phyloP scores from a whole-genome alignment of 192 early-diverging fungal species.

The Allomyces macrogynus region DNA sequence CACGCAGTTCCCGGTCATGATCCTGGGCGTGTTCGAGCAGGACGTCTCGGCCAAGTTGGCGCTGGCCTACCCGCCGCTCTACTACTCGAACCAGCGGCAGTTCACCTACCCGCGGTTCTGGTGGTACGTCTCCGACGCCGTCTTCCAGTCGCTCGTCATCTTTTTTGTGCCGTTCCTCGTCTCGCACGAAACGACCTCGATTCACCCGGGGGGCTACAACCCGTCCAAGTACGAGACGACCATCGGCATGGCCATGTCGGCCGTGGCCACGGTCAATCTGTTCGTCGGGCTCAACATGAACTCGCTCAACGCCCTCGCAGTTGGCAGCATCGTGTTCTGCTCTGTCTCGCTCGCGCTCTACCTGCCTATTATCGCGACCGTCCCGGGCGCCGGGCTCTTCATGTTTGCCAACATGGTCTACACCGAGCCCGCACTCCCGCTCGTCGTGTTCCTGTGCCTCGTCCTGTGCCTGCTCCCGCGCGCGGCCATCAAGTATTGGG shows the following conservation, averaged over 20 bases:
- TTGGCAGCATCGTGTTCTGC: constrained; percentile 22
- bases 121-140: constrained; percentile 43
- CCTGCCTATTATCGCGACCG: constrained; percentile 39
- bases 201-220: constrained; percentile 6
- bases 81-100: constrained; percentile 44
- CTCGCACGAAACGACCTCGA: constrained; percentile 6
- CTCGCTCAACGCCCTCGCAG: constrained; percentile 54
- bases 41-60: constrained; percentile 50
- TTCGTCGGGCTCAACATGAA: constrained; percentile 53
- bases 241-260: constrained; percentile 50
- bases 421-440: constrained; percentile 44
- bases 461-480: constrained; percentile 54
- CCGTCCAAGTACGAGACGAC: constrained; percentile 35
- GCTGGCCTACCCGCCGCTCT: constrained; percentile 54
- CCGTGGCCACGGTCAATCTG: constrained; percentile 54
- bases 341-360: constrained; percentile 35
- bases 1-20: constrained; percentile 52
- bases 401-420: constrained; percentile 36
- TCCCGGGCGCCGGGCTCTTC: constrained; percentile 22
- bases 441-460: constrained; percentile 33
- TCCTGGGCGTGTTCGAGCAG: constrained; percentile 61
- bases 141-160: constrained; percentile 52
- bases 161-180: constrained; percentile 43
- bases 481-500: constrained; percentile 38
- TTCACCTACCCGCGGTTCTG: constrained; percentile 59